These are phyloP conservation scores for Lasiodiplodia sp. DNA, from an alignment of 2,329 filamentous ascomycete species.

Conservation along the genomic window DNA sequence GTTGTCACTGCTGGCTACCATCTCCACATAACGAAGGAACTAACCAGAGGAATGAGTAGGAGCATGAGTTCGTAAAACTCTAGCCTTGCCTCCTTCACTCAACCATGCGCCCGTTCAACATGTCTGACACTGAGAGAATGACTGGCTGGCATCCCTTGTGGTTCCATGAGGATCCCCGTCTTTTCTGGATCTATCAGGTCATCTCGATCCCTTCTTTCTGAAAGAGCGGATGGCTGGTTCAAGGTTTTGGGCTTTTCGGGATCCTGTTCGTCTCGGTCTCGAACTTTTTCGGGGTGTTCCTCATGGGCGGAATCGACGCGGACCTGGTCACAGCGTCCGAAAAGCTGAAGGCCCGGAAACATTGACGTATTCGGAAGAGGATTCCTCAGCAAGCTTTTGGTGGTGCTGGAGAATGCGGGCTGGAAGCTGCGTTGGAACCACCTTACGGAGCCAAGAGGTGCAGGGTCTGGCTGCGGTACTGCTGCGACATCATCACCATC, in stretches of 20 bases:
- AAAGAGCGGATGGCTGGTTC: neutral
- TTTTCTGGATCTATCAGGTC: neutral
- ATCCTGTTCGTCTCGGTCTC: neutral
- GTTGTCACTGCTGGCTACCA: neutral
- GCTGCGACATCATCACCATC: neutral
- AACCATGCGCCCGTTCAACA: neutral
- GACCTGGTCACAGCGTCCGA: neutral
- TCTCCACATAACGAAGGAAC: neutral
- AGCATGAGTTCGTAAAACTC: neutral
- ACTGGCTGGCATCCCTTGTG: neutral
- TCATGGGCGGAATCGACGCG: neutral
- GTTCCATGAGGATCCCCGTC: neutral
- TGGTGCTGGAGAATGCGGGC: neutral
- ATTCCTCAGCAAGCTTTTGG: neutral
- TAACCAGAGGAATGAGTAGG: neutral
- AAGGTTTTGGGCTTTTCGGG: neutral
- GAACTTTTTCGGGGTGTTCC: neutral
- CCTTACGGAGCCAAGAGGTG: neutral
- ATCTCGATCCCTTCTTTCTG: neutral
- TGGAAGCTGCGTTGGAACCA: neutral
- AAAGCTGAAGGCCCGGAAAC: neutral
- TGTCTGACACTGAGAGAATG: neutral
- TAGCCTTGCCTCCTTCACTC: neutral
- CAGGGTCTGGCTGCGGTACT: neutral
- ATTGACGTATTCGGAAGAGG: neutral